Evolutionary conservation across 73 alveolate species (phyloP), one percentile per base, ranked within the genome.

Genomic region (Loxodes magnus): DNA sequence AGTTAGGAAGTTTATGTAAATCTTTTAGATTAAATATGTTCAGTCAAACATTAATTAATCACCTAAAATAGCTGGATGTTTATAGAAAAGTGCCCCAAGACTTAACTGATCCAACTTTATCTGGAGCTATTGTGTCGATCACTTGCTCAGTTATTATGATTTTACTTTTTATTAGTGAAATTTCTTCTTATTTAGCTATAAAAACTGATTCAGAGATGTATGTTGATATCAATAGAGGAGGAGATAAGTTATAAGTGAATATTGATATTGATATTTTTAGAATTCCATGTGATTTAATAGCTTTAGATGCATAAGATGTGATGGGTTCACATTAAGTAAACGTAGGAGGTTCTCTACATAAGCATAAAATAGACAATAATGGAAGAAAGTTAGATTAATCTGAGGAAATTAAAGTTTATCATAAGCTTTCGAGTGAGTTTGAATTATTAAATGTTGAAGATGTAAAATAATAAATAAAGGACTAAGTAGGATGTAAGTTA

Each of bases 281-380:
- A 48, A 74, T 88, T 60, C 99, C 99, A 4, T 95, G 99, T 66
- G 96, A 81, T 48, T 63, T 95, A 24, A 61, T 92, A 33, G 73
- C 96, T 44, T 77, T 95, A 12, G 97, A 92, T 76, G 96, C 83
- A 9, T 76, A 85, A 44, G 99, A 95, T 67, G 89, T 88, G 22
- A 59, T 95, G 86, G 99, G 99, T 5, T 80, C 96, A 51, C 97
- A 93, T 52, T 70, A 77, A 21, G 83, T 66, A 3, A 77, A 76
- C 54, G 66, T 78, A 7, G 77, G 68, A 31, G 98, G 93, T 2
- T 60, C 66, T 15, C 37, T 84, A 67, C 79, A 65, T 58, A 51
- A 54, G 48, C 56, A 55, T 61, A 51, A 38, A 24, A 51, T 41
- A 24, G 27, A 56, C 49, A 58, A 67, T 10, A 59, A 57, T 43